phyloP scores from a whole-genome alignment of 2,329 filamentous ascomycete species.

The Mycosphaerella arachidis region DNA sequence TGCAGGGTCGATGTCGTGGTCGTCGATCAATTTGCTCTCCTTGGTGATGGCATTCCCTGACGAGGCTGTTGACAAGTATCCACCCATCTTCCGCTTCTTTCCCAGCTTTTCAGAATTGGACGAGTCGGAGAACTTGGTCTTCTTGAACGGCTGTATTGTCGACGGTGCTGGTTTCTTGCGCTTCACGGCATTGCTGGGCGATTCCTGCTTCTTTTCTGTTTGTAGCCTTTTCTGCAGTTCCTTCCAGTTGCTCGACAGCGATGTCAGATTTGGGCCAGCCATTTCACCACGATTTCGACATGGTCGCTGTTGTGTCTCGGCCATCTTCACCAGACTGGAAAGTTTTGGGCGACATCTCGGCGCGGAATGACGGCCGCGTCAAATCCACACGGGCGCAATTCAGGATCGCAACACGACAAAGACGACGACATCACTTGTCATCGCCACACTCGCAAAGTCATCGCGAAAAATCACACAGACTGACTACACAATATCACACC shows the following conservation, averaged over 20 bases:
- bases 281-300: conserved; percentile 30
- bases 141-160: conserved; percentile 18
- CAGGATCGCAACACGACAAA: conserved; percentile 9
- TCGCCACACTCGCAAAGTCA: conserved; percentile 5
- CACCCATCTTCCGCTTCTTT: conserved; percentile 51
- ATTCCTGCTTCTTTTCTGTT: conserved; percentile 35
- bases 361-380: neutral
- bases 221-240: conserved; percentile 60
- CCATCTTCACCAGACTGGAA: neutral
- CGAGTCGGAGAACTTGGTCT: conserved; percentile 15
- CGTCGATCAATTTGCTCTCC: conserved; percentile 37
- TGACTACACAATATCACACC: neutral
- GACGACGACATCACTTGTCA: conserved; percentile 8
- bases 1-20: conserved; percentile 51
- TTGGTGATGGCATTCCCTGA: conserved; percentile 46
- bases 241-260: conserved; percentile 66
- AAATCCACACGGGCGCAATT: conserved; percentile 15
- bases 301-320: neutral
- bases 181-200: conserved; percentile 32
- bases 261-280: conserved; percentile 33
- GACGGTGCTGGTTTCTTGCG: conserved; percentile 27
- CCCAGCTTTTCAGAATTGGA: conserved; percentile 7
- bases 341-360: neutral
- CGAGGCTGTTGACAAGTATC: conserved; percentile 26
- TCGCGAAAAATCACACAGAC: neutral